Percentiles rank a stretch among this genome's conserved stretches.
Conservation (phyloP, 495 filamentous ascomycete species). For the Lasiosphaeris hirsuta region DNA sequence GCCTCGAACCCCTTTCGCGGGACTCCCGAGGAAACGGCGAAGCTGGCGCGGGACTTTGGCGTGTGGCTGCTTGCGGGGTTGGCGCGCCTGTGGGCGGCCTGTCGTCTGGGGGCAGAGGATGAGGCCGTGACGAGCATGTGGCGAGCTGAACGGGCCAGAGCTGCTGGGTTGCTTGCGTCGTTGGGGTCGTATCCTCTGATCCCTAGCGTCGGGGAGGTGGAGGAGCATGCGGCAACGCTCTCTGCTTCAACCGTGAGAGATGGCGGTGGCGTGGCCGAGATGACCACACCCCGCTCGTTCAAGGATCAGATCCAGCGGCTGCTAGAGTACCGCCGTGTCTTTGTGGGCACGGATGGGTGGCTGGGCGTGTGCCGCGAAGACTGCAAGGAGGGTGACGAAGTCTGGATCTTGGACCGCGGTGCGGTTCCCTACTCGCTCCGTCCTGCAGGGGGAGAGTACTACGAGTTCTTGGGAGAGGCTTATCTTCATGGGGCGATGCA, state of each 20-base stretch:
- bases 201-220: background rate
- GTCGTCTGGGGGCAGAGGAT: no score
- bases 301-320: background rate
- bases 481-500: background rate
- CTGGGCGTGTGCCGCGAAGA: background rate
- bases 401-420: background rate
- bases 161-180: background rate
- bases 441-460: background rate
- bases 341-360: background rate
- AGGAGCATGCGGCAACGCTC: background rate
- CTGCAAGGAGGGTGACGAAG: background rate
- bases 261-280: no score
- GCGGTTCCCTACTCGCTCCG: background rate
- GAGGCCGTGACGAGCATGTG: background rate
- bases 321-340: background rate
- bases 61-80: background rate
- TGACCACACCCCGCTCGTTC: background rate
- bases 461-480: background rate
- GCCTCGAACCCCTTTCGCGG: background rate
- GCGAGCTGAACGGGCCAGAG: background rate
- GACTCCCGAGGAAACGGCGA: background rate
- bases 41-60: background rate
- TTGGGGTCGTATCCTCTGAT: background rate
- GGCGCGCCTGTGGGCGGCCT: background rate
- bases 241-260: background rate